Base-by-base conservation (phyloP, 768 basidiomycete species). In the Dendrothele bispora region DNA sequence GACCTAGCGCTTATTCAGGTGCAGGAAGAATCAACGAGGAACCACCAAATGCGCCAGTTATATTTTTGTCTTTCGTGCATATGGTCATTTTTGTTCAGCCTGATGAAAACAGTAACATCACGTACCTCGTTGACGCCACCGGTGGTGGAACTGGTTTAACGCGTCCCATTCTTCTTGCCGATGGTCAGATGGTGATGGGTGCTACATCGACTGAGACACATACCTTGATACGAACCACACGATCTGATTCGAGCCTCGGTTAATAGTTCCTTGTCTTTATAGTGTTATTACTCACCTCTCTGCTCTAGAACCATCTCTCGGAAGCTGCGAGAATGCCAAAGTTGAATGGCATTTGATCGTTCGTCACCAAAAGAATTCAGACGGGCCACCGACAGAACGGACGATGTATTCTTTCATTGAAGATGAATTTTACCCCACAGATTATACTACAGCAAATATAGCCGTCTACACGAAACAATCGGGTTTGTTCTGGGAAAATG, bases 81-180 rank as follows among this genome's bases (percentile, higher is more conserved):
- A 53, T 55, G 53, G 47, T 60, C 15, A 39, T 60, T 14, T 60
- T 60, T 17, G 54, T 60, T 20, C 59, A 60, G 30, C 59, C 59
- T 2, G 45, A 37, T 1, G 48, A 43, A 21, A 49, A 49, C 18
- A 55, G 52, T 29, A 55, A 54, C 41, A 40, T 39, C 10, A 60
- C 59, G n/a, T 60, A 55, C 38, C 12, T 60, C 11, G 54, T 57
- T 7, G 59, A 60, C 34, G 54, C 51, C n/a, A 43, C 48, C n/a
- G 48, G 46, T 27, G 51, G 51, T 35, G 52, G 37, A 2, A 36
- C 52, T 4, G 49, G 52, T 3, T 42, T 49, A 8, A 54, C 55
- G 26, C 50, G 48, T 22, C 59, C 59, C 1, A 52, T 60, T 8
- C 52, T 57, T 7, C 48, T 60, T 0, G 46, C 44, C 18, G 50